These are phyloP conservation scores for Brassica incana DNA, from an alignment of 345 rosid species.

Conservation along the genomic window DNA sequence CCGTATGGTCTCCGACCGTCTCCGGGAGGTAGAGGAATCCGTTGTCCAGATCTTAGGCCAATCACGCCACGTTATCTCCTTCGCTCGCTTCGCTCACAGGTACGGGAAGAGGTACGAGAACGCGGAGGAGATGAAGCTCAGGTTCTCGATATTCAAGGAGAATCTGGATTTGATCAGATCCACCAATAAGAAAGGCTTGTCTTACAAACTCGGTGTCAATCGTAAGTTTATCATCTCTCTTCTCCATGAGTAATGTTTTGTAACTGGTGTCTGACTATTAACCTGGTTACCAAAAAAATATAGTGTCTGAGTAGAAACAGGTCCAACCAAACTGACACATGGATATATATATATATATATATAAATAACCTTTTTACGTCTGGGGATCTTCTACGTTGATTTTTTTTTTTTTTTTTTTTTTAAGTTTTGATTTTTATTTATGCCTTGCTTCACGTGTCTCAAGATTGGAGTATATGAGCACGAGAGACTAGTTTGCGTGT, in stretches of 20 bases:
- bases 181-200: conserved; percentile 58
- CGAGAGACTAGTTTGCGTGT: not conserved
- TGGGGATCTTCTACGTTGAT: conserved; percentile 4
- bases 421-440: not conserved
- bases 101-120: conserved; percentile 70
- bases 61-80: conserved; percentile 59
- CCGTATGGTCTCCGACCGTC: conserved; percentile 61
- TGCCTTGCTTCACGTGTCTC: conserved; percentile 30
- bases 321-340: not conserved
- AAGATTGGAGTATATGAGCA: conserved; percentile 7
- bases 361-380: not conserved
- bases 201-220: conserved; percentile 74
- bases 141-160: conserved; percentile 72
- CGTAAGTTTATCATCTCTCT: conserved; percentile 45
- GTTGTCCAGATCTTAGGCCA: conserved; percentile 62
- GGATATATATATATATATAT: not conserved
- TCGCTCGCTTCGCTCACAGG: conserved; percentile 79
- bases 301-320: not conserved
- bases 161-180: conserved; percentile 79
- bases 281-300: no score
- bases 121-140: conserved; percentile 65
- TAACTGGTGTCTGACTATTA: no score
- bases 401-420: not conserved
- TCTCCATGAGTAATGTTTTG: not conserved
- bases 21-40: conserved; percentile 59